A percentile compares a stretch with the other conserved stretches of the same genome.
Conservation (phyloP, 805 yeast species). For the Pichia insulana region DNA sequence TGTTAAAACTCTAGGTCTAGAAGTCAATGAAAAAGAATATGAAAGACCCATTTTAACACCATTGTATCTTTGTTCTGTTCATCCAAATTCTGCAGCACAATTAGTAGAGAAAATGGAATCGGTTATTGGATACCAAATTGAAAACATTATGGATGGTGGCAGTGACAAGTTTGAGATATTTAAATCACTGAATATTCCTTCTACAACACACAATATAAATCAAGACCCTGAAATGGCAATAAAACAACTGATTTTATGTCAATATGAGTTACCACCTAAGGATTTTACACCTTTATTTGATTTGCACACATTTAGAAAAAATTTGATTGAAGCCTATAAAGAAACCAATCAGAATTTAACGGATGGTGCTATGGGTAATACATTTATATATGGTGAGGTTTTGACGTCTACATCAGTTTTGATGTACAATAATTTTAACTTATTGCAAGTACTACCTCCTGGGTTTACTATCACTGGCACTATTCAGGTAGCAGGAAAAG, state of each 20-base stretch:
- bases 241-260: constrained; percentile 46
- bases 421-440: constrained; percentile 59
- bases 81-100: constrained; percentile 22
- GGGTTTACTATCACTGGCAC: constrained; percentile 70
- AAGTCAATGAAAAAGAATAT: constrained; percentile 47
- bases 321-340: constrained; percentile 30
- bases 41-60: constrained; percentile 65
- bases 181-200: constrained; percentile 26
- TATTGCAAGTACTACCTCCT: constrained; percentile 54
- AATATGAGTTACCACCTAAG: constrained; percentile 35
- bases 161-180: constrained; percentile 50
- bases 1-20: constrained; percentile 54
- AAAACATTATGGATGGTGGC: constrained; percentile 39
- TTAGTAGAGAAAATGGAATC: constrained; percentile 28
- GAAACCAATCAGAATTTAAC: constrained; percentile 11
- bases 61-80: constrained; percentile 41
- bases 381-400: constrained; percentile 74
- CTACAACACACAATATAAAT: constrained; percentile 17
- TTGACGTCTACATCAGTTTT: constrained; percentile 80
- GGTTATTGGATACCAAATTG: constrained; percentile 30
- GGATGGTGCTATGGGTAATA: constrained; percentile 45
- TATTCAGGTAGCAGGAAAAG: constrained; percentile 83
- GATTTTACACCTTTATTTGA: constrained; percentile 68
- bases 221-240: constrained; percentile 49
- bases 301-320: constrained; percentile 43